These are phyloP conservation scores for Penicillium taxi DNA, from an alignment of 495 filamentous ascomycete genomes.

Conservation along the genomic window DNA sequence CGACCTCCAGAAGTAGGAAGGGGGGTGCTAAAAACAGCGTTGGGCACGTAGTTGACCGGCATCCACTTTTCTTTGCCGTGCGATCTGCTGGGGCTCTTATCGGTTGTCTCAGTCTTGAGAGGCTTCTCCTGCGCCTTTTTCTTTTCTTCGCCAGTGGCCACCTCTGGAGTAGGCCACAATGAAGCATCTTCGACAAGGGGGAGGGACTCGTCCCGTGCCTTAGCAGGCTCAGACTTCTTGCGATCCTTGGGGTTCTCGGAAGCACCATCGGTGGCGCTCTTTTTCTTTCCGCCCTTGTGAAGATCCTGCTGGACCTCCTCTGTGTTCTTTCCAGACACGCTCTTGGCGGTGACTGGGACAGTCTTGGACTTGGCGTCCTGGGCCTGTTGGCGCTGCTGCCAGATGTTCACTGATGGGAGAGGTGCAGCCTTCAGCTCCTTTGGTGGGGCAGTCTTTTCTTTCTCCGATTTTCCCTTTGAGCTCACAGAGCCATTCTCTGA, in stretches of 20 bases:
- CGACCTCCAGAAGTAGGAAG: slow-evolving; percentile 53
- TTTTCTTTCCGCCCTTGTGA: slow-evolving; percentile 43
- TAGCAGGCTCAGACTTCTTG: slow-evolving; percentile 37
- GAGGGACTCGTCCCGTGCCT: slow-evolving; percentile 40
- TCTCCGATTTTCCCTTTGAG: slow-evolving; percentile 25
- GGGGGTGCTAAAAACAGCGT: slow-evolving; percentile 74
- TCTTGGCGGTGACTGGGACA: slow-evolving; percentile 19
- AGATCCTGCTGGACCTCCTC: slow-evolving; percentile 31
- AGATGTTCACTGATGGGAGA: slow-evolving; percentile 74
- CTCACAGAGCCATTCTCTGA: slow-evolving; percentile 21
- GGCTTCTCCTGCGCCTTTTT: slow-evolving; percentile 56
- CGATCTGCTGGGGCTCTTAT: slow-evolving; percentile 45
- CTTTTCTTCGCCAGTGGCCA: slow-evolving; percentile 64
- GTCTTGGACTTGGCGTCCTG: slow-evolving; percentile 59
- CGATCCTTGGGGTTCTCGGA: slow-evolving; percentile 28
- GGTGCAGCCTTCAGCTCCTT: slow-evolving; percentile 73
- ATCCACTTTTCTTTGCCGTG: slow-evolving; percentile 68
- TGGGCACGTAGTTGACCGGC: slow-evolving; percentile 63
- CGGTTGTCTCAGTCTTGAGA: slow-evolving; percentile 63
- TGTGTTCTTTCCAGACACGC: slow-evolving; percentile 27
- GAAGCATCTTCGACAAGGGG: slow-evolving; percentile 61
- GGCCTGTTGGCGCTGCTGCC: slow-evolving; percentile 68
- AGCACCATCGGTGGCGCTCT: slow-evolving; percentile 28
- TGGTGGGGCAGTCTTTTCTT: slow-evolving; percentile 46
- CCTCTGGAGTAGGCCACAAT: slow-evolving; percentile 87